Conservation (phyloP, 352 stramenopile species). For the Globisporangium cystogenes region DNA sequence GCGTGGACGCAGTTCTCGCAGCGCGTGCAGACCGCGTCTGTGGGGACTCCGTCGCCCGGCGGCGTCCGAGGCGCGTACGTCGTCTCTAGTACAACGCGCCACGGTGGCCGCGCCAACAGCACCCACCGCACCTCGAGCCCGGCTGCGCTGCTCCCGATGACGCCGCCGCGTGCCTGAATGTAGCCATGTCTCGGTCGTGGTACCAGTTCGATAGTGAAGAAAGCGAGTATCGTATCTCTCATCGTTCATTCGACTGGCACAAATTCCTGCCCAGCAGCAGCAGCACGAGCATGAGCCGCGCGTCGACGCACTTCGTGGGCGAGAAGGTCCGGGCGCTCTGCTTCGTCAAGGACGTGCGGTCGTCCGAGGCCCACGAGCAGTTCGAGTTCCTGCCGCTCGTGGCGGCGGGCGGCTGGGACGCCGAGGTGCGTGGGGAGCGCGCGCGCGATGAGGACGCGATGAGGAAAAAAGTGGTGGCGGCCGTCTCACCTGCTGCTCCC, state of each 20-base stretch:
- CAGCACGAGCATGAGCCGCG: slow-evolving; percentile 13
- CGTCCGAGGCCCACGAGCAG: slow-evolving; percentile 25
- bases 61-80: background rate
- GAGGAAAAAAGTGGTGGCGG: no score
- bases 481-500: background rate
- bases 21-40: background rate
- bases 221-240: background rate
- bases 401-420: slow-evolving; percentile 52
- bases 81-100: slow-evolving; percentile 3
- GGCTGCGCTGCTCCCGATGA: background rate
- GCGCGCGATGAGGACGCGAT: background rate
- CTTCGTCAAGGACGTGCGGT: slow-evolving; percentile 53
- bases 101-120: background rate
- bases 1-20: slow-evolving; percentile 2
- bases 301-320: slow-evolving; percentile 60
- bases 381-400: slow-evolving; percentile 45
- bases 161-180: background rate
- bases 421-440: slow-evolving; percentile 26
- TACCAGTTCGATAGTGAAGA: background rate
- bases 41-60: background rate
- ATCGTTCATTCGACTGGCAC: no score
- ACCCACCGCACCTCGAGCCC: background rate
- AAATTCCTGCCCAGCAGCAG: slow-evolving; percentile 1
- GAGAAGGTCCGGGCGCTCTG: slow-evolving; percentile 58
- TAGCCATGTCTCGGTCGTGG: background rate